These are phyloP conservation scores for Hyphopichia pseudoburtonii DNA, from an alignment of 1,139 yeast species.

Conservation along the genomic window DNA sequence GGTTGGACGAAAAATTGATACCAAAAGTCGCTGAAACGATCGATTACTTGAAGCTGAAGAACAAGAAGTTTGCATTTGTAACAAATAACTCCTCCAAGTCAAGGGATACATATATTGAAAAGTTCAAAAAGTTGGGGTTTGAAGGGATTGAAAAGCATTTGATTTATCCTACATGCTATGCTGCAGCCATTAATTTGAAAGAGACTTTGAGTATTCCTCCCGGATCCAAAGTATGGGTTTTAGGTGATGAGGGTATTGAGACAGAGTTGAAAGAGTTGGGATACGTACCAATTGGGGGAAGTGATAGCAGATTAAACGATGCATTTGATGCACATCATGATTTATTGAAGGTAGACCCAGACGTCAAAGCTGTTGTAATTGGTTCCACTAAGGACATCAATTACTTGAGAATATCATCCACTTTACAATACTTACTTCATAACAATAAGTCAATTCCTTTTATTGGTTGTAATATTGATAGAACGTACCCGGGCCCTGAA, in stretches of 20 bases:
- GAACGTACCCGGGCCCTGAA: constrained; percentile 41
- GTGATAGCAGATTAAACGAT: constrained; percentile 41
- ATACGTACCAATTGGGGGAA: constrained; percentile 71
- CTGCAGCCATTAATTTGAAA: constrained; percentile 30
- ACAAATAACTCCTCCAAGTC: constrained; percentile 44
- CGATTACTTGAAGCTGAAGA: constrained; percentile 44
- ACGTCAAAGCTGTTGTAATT: constrained; percentile 41
- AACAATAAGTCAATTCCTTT: constrained; percentile 34
- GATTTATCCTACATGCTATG: constrained; percentile 41
- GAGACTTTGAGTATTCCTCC: constrained; percentile 23
- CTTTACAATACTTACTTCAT: constrained; percentile 39
- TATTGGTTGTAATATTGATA: constrained; percentile 42
- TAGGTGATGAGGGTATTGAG: constrained; percentile 82
- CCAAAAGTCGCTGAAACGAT: constrained; percentile 75
- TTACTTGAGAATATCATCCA: constrained; percentile 38
- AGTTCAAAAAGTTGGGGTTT: constrained; percentile 35
- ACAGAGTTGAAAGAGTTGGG: constrained; percentile 72
- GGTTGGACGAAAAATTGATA: constrained; percentile 76
- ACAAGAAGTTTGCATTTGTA: constrained; percentile 35
- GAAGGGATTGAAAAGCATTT: constrained; percentile 26
- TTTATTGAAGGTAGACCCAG: constrained; percentile 42
- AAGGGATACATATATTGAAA: constrained; percentile 29
- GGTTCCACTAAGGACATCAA: constrained; percentile 42
- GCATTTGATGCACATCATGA: constrained; percentile 43
- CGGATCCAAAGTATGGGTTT: constrained; percentile 69